Percentiles rank a stretch among this genome's conserved stretches.
phyloP scores from a whole-genome alignment of 305 asterid genomes.

The Rubia occidens region DNA sequence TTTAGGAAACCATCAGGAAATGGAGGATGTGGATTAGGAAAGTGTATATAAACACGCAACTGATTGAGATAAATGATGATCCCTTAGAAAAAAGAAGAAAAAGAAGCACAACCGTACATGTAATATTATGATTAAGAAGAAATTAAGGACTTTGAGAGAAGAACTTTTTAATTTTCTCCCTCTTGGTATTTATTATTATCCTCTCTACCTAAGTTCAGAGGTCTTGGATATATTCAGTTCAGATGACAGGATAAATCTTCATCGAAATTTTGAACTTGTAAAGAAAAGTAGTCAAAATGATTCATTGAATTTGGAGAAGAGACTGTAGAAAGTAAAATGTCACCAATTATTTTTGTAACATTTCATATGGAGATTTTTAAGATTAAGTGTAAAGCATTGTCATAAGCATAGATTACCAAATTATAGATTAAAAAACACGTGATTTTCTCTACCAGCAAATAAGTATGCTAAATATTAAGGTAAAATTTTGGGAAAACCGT shows the following conservation, averaged over 20 bases:
- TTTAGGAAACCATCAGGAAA: background rate
- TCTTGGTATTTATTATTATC: background rate
- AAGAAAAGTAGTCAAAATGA: slow-evolving; percentile 2
- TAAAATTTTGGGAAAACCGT: too few relatives aligned
- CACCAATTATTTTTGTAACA: too few relatives aligned
- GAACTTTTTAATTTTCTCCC: background rate
- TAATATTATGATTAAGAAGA: background rate
- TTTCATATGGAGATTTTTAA: too few relatives aligned
- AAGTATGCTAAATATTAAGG: too few relatives aligned
- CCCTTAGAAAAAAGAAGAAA: background rate
- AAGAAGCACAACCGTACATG: background rate
- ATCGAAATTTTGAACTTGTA: background rate
- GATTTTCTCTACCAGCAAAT: too few relatives aligned
- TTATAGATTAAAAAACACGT: too few relatives aligned
- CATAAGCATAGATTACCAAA: too few relatives aligned
- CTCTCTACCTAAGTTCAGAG: background rate
- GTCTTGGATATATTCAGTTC: background rate
- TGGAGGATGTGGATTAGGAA: background rate
- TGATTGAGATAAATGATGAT: slow-evolving; percentile 1
- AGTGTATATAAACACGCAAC: slow-evolving; percentile 21
- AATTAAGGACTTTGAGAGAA: background rate
- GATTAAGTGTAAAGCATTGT: background rate
- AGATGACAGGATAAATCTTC: slow-evolving; percentile 7
- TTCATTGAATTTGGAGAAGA: background rate
- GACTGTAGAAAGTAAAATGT: too few relatives aligned